phyloP scores from a whole-genome alignment of 805 yeast genomes.

The Suhomyces xylopsoci region DNA sequence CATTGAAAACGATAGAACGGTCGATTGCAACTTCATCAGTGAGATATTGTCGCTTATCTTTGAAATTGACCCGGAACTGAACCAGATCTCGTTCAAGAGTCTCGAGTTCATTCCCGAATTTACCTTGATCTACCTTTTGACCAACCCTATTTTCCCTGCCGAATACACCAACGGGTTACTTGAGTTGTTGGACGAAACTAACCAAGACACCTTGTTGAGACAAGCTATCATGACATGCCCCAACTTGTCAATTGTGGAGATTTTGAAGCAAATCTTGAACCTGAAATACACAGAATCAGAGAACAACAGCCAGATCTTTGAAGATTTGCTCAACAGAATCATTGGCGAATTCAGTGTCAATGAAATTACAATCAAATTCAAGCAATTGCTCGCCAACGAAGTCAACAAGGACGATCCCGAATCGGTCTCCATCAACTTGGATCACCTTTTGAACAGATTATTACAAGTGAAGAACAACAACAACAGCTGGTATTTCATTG shows the following conservation, averaged over 20 bases:
- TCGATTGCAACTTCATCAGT: constrained; percentile 56
- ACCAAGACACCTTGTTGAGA: constrained; percentile 63
- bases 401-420: constrained; percentile 21
- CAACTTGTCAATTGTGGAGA: constrained; percentile 59
- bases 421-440: constrained; percentile 31
- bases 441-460: constrained; percentile 32
- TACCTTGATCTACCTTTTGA: constrained; percentile 67
- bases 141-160: constrained; percentile 84
- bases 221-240: constrained; percentile 83
- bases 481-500: constrained; percentile 59
- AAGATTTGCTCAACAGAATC: constrained; percentile 65
- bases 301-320: constrained; percentile 44
- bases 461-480: constrained; percentile 40
- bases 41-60: constrained; percentile 45
- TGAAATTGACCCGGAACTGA: constrained; percentile 11
- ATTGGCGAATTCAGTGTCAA: constrained; percentile 61
- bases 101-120: constrained; percentile 48
- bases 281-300: constrained; percentile 39
- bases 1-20: constrained; percentile 61
- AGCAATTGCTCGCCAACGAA: constrained; percentile 28
- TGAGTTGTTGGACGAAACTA: constrained; percentile 36
- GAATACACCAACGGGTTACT: constrained; percentile 55
- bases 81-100: constrained; percentile 23
- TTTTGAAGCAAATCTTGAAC: constrained; percentile 56
- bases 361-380: constrained; percentile 51